These are phyloP conservation scores for Mollisia scopiformis DNA, from an alignment of 2,329 filamentous ascomycete species.

Conservation along the genomic window DNA sequence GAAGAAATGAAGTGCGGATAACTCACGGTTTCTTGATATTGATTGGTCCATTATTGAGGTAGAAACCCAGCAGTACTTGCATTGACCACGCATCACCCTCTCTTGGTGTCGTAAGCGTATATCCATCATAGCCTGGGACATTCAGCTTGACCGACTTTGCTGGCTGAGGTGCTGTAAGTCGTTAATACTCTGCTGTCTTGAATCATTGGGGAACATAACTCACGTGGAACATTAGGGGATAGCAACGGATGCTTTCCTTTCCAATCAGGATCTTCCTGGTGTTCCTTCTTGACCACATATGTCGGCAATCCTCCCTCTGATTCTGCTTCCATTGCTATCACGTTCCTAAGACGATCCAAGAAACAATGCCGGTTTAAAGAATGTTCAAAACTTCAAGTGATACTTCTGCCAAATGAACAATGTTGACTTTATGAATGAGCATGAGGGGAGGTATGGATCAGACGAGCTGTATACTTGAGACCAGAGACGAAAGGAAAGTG, in stretches of 20 bases:
- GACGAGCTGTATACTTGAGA: too few species aligned
- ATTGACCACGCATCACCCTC: neutral
- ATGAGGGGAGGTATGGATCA: too few species aligned
- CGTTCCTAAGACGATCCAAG: too few species aligned
- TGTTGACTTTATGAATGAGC: too few species aligned
- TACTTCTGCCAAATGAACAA: too few species aligned
- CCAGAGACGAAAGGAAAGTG: too few species aligned
- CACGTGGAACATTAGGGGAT: neutral
- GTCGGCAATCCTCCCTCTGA: too few species aligned
- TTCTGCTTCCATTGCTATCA: too few species aligned
- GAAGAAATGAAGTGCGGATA: neutral
- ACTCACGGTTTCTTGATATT: neutral
- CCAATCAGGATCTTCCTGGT: too few species aligned
- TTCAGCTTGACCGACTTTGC: neutral
- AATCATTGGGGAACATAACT: neutral
- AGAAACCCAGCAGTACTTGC: neutral
- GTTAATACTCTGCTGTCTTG: neutral
- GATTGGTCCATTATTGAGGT: neutral
- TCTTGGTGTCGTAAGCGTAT: neutral
- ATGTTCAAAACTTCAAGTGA: too few species aligned
- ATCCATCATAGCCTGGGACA: neutral
- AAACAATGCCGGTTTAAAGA: too few species aligned
- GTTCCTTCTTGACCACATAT: too few species aligned
- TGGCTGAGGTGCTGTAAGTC: neutral
- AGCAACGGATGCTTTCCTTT: neutral